These are phyloP conservation scores for Salix caprea DNA, from an alignment of 345 rosid species.

Conservation along the genomic window DNA sequence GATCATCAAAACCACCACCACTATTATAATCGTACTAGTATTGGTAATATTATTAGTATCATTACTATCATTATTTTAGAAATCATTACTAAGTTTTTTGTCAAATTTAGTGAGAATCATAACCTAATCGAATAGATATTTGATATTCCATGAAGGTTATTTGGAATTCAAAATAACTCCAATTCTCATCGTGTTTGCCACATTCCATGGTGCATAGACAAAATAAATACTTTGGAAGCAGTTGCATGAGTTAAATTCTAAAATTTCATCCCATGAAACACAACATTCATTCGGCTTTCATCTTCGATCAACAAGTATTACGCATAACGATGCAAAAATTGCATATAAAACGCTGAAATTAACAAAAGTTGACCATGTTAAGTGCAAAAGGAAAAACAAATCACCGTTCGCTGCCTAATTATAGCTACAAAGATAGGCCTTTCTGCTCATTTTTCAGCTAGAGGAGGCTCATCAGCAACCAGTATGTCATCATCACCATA, in stretches of 20 bases:
- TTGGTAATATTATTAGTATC: too few species aligned
- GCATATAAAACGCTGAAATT: background rate
- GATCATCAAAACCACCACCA: too few species aligned
- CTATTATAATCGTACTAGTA: too few species aligned
- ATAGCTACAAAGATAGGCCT: background rate
- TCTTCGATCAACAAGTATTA: background rate
- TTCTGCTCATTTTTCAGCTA: background rate
- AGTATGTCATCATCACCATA: conserved; percentile 38
- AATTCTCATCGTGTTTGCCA: too few species aligned
- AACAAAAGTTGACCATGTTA: background rate
- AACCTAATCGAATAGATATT: too few species aligned
- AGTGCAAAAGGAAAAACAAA: background rate
- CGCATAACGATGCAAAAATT: background rate
- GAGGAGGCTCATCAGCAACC: conserved; percentile 12
- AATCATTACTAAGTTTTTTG: too few species aligned
- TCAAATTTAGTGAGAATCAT: too few species aligned
- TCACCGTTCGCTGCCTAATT: background rate
- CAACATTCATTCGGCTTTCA: background rate
- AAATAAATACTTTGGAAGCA: background rate
- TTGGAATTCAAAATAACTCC: too few species aligned
- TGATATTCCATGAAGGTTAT: too few species aligned
- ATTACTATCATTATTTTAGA: too few species aligned
- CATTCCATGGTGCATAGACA: too few species aligned
- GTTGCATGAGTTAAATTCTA: background rate
- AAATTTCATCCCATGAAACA: background rate